Evolutionary conservation across 441 rosid species (phyloP).

Genomic region (Euphorbia neoarborescens): DNA sequence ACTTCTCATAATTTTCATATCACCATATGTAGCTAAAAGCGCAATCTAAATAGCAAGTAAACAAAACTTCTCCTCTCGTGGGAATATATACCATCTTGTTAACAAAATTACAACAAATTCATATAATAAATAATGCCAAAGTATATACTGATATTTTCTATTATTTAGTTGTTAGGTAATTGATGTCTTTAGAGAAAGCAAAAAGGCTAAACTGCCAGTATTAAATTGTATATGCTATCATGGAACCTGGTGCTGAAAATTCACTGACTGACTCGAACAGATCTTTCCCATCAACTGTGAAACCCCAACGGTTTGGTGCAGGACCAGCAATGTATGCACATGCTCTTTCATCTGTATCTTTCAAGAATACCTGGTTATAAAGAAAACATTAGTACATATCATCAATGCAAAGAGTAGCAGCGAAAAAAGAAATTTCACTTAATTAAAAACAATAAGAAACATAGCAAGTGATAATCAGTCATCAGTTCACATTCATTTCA

Average conservation of each 20-base stretch:
- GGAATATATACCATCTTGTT: not conserved
- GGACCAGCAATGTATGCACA: constrained; percentile 99
- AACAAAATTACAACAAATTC: not conserved
- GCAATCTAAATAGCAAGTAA: not conserved
- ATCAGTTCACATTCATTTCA: not conserved
- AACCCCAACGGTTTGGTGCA: constrained; percentile 98
- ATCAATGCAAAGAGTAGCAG: constrained; percentile 13
- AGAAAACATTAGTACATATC: constrained; percentile 18
- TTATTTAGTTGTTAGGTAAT: not conserved
- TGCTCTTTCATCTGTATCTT: constrained; percentile 99
- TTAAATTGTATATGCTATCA: not conserved
- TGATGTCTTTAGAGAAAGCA: not conserved
- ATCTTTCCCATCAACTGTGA: constrained; percentile 75
- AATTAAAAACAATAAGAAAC: not conserved
- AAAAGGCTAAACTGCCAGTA: not conserved
- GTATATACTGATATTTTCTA: not conserved
- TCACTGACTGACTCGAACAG: constrained; percentile 58
- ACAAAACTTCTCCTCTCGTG: not conserved
- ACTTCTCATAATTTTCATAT: not conserved
- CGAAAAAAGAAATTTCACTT: not conserved
- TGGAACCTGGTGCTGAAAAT: constrained; percentile 39
- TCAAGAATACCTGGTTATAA: constrained; percentile 71
- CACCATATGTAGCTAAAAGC: not conserved
- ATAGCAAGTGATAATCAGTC: not conserved
- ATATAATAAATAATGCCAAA: not conserved